These are phyloP conservation scores for Fusarium bulbicola DNA, from an alignment of 2,329 filamentous ascomycete genomes.

Conservation along the genomic window DNA sequence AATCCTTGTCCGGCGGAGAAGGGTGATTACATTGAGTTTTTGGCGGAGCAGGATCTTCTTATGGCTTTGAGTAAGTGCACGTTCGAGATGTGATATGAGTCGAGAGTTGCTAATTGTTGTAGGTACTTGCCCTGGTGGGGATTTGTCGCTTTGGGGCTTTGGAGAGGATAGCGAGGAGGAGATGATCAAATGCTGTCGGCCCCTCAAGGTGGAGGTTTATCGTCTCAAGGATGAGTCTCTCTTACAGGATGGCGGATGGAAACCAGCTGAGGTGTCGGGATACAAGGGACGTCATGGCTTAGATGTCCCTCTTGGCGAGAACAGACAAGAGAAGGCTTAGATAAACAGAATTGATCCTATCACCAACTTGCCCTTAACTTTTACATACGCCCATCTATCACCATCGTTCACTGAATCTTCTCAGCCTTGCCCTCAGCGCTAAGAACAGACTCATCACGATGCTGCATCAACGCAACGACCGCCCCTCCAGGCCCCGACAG, in stretches of 20 bases:
- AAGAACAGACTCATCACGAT: slow-evolving; percentile 38
- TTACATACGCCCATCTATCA: fast-evolving
- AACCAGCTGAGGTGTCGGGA: slow-evolving; percentile 63
- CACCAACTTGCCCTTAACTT: background rate
- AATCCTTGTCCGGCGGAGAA: slow-evolving; percentile 64
- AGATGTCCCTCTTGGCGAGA: slow-evolving; percentile 37
- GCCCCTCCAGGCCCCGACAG: slow-evolving; percentile 38
- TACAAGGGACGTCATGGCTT: slow-evolving; percentile 57
- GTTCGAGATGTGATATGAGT: fast-evolving
- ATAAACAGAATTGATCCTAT: background rate
- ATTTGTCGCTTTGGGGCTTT: slow-evolving; percentile 85
- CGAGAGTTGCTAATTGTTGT: slow-evolving; percentile 5
- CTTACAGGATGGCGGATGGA: slow-evolving; percentile 67
- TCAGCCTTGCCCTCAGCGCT: slow-evolving; percentile 36
- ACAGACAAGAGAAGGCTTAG: slow-evolving; percentile 5
- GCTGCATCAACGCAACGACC: slow-evolving; percentile 39
- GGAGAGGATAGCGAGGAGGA: slow-evolving; percentile 72
- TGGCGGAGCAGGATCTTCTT: slow-evolving; percentile 81
- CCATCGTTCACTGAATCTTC: slow-evolving; percentile 29
- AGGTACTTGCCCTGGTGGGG: slow-evolving; percentile 81
- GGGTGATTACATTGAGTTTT: slow-evolving; percentile 76
- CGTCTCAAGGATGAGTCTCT: slow-evolving; percentile 63
- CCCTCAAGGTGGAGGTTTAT: slow-evolving; percentile 79
- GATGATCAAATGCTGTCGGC: slow-evolving; percentile 76
- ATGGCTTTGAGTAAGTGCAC: slow-evolving; percentile 60